Evolutionary conservation across 2,329 filamentous ascomycete species (phyloP).

Genomic region (Verticillium alfalfae): DNA sequence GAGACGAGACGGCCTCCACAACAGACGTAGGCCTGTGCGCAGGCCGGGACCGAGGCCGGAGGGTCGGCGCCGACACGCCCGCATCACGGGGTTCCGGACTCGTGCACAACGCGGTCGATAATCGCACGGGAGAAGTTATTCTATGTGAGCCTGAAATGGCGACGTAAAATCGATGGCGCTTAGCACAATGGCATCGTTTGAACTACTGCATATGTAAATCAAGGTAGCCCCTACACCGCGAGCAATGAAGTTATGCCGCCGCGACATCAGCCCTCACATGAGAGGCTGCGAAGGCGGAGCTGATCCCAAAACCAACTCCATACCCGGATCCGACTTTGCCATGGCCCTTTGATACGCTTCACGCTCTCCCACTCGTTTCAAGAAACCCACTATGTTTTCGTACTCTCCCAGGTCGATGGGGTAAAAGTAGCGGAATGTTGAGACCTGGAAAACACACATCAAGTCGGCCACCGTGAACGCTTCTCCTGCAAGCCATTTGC

Average conservation of each 20-base stretch:
- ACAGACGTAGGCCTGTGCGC: no score
- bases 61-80: no score
- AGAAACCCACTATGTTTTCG: slow-evolving; percentile 36
- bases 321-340: slow-evolving; percentile 40
- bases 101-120: no score
- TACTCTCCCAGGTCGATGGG: slow-evolving; percentile 34
- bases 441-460: slow-evolving; percentile 56
- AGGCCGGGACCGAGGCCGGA: no score
- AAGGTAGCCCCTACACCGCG: no score
- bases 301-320: slow-evolving; percentile 19
- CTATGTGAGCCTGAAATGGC: no score
- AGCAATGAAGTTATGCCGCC: not conserved
- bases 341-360: slow-evolving; percentile 41
- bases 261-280: not conserved
- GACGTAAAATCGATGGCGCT: no score
- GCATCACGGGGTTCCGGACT: no score
- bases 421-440: slow-evolving; percentile 52
- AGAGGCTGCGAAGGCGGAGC: not conserved
- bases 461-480: slow-evolving; percentile 62
- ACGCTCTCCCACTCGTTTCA: slow-evolving; percentile 35
- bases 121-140: no score
- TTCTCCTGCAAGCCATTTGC: slow-evolving; percentile 52
- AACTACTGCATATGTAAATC: not conserved
- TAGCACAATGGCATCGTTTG: not conserved
- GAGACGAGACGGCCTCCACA: no score